Conservation (phyloP, 116 monocot species). For the Posidonia oceanica region DNA sequence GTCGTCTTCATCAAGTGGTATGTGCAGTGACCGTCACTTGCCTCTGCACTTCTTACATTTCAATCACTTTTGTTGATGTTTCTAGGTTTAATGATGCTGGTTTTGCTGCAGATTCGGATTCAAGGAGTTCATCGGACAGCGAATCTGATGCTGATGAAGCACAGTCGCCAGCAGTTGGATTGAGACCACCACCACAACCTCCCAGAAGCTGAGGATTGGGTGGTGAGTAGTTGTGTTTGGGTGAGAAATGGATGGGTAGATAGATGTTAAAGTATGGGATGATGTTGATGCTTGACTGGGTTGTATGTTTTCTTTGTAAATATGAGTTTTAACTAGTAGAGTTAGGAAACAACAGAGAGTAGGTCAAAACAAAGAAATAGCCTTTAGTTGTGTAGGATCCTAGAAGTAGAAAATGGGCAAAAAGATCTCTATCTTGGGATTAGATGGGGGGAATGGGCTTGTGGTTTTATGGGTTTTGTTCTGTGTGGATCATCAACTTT, state of each 20-base stretch:
- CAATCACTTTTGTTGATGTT: not conserved
- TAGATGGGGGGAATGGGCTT: not conserved
- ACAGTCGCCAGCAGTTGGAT: slow-evolving; percentile 20
- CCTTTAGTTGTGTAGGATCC: not conserved
- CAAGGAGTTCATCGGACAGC: slow-evolving; percentile 25
- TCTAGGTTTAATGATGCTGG: not conserved
- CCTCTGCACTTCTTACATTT: not conserved
- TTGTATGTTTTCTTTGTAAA: slow-evolving; percentile 4
- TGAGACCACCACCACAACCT: slow-evolving; percentile 6
- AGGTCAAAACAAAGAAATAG: not conserved
- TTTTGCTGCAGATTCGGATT: slow-evolving; percentile 21
- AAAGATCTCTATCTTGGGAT: not conserved
- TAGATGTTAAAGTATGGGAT: not conserved
- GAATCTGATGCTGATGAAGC: slow-evolving; percentile 26
- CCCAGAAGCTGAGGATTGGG: slow-evolving; percentile 6
- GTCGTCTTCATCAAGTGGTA: slow-evolving; percentile 89
- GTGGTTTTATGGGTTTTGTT: slow-evolving; percentile 9
- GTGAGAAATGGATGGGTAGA: not conserved
- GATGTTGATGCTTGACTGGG: not conserved
- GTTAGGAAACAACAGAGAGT: slow-evolving; percentile 6
- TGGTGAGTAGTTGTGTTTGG: not conserved
- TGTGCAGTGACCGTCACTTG: not conserved
- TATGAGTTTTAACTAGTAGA: slow-evolving; percentile 6
- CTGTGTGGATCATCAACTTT: not conserved
- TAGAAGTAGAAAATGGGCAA: not conserved